Evolutionary conservation across 306 rosid genomes (phyloP).

Genomic region (Carpinus viminea): DNA sequence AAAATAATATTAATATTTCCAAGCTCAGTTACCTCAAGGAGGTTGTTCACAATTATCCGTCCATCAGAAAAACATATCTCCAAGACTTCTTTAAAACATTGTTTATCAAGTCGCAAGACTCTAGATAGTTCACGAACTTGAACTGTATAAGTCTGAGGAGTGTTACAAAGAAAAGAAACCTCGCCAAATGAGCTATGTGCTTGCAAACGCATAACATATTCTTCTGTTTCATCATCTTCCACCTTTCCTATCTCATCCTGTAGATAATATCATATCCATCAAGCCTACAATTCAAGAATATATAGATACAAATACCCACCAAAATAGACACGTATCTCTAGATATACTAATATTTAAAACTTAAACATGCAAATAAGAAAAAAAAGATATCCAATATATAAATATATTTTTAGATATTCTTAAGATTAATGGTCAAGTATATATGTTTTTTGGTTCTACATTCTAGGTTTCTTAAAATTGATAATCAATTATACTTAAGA

Average conservation of each 20-base stretch:
- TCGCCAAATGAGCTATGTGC: constrained; percentile 51
- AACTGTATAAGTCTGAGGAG: constrained; percentile 49
- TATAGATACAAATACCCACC: background rate
- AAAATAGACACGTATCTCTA: background rate
- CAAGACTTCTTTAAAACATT: constrained; percentile 50
- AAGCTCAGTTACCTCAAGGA: constrained; percentile 48
- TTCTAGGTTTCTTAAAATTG: background rate
- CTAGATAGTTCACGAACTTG: constrained; percentile 48
- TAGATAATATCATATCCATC: constrained; percentile 15
- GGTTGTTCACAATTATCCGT: constrained; percentile 51
- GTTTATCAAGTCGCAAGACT: constrained; percentile 63
- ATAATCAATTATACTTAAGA: no score
- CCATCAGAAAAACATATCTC: constrained; percentile 57
- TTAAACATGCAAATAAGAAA: background rate
- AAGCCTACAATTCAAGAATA: constrained; percentile 4
- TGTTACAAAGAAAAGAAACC: constrained; percentile 63
- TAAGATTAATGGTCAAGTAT: background rate
- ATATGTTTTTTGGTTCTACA: background rate
- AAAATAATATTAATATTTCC: background rate
- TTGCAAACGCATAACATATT: constrained; percentile 27
- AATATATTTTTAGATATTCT: background rate
- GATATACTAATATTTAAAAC: background rate
- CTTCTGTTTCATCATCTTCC: constrained; percentile 43
- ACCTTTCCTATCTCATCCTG: constrained; percentile 42
- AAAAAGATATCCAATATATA: background rate